Base-by-base conservation (phyloP, 208 protist genomes). In the Blechomonas ayalai region DNA sequence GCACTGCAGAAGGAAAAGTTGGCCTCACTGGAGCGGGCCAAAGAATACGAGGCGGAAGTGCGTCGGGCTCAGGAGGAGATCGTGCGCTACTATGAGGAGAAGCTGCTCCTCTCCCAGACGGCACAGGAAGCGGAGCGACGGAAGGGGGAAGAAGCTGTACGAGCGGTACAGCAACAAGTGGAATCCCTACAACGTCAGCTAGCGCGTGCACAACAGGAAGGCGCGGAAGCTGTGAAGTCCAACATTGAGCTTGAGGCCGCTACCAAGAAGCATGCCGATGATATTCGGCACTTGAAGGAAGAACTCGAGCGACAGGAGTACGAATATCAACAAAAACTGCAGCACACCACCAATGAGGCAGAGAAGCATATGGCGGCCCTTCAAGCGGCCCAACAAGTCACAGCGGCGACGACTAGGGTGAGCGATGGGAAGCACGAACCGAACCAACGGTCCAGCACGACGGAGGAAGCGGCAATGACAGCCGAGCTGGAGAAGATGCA, bases 21-120 rank as follows among this genome's bases (percentile, higher is more conserved):
- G 8, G 51, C 69, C 10, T 37, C 77, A 40, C 24, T 56, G n/a
- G 9, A 4, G 6, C 53, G 60, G 10, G 48, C 78, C 3, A 15
- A 36, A 12, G 27, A 3, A 1, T 85, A 81, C 38, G 52, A 77
- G 37, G 59, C 63, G 13, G 45, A 85, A 33, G 68, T 72, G 35
- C 52, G 45, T 3, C 34, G 22, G 2, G 20, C 45, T 3, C 67
- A 75, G 32, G 61, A 73, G 24, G 41, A 67, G 29, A 72, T 53
- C 0, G 64, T 81, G 1, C 42, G 36, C 15, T 72, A 78, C 49
- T 85, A 80, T 40, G 70, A 80, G 41, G 31, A 36, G 26, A 50
- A 59, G 43, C 45, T 70, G 2, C 23, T 4, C 16, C 32, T 35
- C n/a, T 18, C 20, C 13, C 16, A 35, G 1, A 45, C 39, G 5